Percentiles rank a stretch among this genome's conserved stretches.
These are phyloP conservation scores for Trametes elegans DNA, from an alignment of 768 basidiomycete species.

Conservation along the genomic window DNA sequence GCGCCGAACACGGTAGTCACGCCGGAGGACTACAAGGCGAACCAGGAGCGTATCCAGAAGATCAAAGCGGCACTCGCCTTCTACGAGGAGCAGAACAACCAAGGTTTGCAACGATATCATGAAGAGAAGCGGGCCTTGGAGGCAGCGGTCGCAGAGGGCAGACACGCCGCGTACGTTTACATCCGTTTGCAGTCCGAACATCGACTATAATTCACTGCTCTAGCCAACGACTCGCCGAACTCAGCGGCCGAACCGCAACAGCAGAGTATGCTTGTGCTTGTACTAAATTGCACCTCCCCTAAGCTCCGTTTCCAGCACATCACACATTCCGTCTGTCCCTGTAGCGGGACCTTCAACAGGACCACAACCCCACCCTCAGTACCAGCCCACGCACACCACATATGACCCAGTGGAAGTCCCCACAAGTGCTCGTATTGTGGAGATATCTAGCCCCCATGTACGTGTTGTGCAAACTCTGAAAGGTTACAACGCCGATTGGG, in stretches of 20 bases:
- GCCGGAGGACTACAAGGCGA: slow-evolving; percentile 31
- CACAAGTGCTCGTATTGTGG: slow-evolving; percentile 36
- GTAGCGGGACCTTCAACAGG: background rate
- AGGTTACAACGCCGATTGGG: background rate
- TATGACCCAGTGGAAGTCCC: slow-evolving; percentile 14
- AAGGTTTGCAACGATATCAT: slow-evolving; percentile 36
- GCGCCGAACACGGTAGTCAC: slow-evolving; percentile 13
- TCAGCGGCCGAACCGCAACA: background rate
- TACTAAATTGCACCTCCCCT: background rate
- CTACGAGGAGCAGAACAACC: slow-evolving; percentile 41
- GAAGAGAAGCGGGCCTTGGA: slow-evolving; percentile 33
- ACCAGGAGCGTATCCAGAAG: slow-evolving; percentile 30
- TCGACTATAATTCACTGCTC: background rate
- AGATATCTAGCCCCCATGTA: slow-evolving; percentile 16
- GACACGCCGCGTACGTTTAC: slow-evolving; percentile 42
- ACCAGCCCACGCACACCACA: background rate
- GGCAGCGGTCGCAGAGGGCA: slow-evolving; percentile 40
- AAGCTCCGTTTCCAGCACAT: background rate
- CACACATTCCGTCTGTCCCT: background rate
- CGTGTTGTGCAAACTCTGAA: background rate
- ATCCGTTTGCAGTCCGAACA: background rate
- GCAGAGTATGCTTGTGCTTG: background rate
- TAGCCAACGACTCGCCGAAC: slow-evolving; percentile 8
- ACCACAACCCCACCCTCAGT: background rate
- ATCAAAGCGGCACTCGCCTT: slow-evolving; percentile 34